Evolutionary conservation across 371 early-diverging fungal genomes (phyloP).

Genomic region (Circinella minor): DNA sequence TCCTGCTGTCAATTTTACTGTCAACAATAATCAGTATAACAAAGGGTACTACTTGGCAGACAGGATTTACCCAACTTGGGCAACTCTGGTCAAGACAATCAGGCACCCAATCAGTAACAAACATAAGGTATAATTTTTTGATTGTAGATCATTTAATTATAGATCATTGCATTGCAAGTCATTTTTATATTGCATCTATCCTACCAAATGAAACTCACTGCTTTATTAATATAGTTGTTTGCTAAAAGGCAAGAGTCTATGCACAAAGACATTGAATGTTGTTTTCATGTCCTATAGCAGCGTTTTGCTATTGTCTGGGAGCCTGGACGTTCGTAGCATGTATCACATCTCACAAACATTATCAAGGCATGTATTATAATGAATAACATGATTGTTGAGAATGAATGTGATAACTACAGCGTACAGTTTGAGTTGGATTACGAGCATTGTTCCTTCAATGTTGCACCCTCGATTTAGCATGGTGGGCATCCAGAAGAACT

Average conservation of each 20-base stretch:
- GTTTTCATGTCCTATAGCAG: not conserved
- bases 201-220: not conserved
- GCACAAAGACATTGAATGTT: not conserved
- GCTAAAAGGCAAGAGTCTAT: not conserved
- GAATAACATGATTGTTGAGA: conserved; percentile 1
- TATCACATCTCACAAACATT: not conserved
- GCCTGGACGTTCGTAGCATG: not conserved
- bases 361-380: conserved; percentile 4
- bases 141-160: not conserved
- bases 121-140: not conserved
- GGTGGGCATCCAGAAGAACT: not conserved
- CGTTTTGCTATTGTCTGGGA: not conserved
- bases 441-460: not conserved
- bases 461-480: not conserved
- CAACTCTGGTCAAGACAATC: conserved; percentile 5
- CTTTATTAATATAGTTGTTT: conserved; percentile 1
- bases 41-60: no score
- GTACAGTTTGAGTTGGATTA: not conserved
- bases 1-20: no score
- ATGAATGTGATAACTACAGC: no score
- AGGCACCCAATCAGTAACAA: not conserved
- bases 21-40: no score
- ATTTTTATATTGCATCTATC: no score
- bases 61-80: no score
- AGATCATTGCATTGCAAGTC: no score